These are phyloP conservation scores for Suillus subaureus DNA, from an alignment of 768 basidiomycete species.

Conservation along the genomic window DNA sequence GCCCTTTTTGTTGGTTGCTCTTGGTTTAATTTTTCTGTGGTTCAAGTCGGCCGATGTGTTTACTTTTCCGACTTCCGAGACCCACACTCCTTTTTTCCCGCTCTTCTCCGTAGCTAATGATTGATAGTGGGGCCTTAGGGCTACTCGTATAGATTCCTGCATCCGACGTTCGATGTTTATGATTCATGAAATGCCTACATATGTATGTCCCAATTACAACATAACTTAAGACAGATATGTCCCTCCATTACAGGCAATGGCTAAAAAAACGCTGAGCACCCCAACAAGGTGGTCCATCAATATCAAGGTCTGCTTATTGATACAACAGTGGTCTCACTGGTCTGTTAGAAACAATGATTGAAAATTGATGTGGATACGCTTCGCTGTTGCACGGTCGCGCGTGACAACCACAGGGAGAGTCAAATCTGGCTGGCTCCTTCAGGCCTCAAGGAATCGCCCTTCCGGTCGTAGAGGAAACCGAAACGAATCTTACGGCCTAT, in stretches of 20 bases:
- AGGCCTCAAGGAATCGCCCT: background rate
- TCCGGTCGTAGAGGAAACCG: background rate
- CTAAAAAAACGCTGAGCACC: background rate
- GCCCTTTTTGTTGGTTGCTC: slow-evolving; percentile 7
- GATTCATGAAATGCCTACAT: background rate
- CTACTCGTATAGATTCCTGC: background rate
- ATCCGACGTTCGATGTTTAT: background rate
- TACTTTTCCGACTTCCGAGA: slow-evolving; percentile 1
- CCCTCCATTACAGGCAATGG: background rate
- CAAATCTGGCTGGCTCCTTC: background rate
- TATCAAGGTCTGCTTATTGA: background rate
- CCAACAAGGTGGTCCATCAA: background rate
- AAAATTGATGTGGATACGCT: background rate
- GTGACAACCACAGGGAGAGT: background rate
- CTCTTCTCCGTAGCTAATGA: slow-evolving; percentile 9
- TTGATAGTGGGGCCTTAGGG: background rate
- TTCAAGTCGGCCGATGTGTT: slow-evolving; percentile 5
- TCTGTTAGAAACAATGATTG: background rate
- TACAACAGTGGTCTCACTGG: background rate
- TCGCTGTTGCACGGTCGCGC: background rate
- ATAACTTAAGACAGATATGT: background rate
- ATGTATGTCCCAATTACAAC: slow-evolving; percentile 2
- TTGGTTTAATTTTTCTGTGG: slow-evolving; percentile 6
- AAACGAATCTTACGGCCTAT: background rate
- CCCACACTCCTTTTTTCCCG: slow-evolving; percentile 12